These are phyloP conservation scores for Nannochloropsis gaditana DNA, from an alignment of 108 stramenopile genomes.

Conservation along the genomic window DNA sequence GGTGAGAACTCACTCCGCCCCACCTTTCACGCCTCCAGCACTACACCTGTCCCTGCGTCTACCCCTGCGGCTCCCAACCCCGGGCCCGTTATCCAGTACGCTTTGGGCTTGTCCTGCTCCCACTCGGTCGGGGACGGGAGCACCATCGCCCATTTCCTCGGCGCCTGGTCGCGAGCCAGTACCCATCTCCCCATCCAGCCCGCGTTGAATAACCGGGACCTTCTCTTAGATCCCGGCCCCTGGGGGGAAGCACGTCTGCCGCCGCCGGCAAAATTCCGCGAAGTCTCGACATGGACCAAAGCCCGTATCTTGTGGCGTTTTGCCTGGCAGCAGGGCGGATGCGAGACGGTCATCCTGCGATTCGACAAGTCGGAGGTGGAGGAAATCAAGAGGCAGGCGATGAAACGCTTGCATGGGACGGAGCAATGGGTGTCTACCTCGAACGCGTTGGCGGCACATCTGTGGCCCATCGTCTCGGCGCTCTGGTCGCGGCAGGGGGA, in stretches of 20 bases:
- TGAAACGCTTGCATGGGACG: neutral
- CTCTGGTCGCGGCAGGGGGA: neutral
- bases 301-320: neutral
- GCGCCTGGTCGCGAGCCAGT: neutral
- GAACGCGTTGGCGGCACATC: neutral
- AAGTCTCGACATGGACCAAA: neutral
- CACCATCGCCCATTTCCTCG: neutral
- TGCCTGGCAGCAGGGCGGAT: neutral
- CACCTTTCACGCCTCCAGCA: neutral
- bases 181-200: neutral
- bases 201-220: neutral
- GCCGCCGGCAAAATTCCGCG: neutral
- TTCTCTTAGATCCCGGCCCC: neutral
- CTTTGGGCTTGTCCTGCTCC: neutral
- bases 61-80: neutral
- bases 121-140: neutral
- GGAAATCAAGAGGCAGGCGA: neutral
- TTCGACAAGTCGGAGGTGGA: neutral
- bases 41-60: neutral
- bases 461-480: neutral
- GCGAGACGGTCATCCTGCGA: constrained; percentile 1
- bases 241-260: neutral
- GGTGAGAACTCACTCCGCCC: neutral
- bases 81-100: neutral
- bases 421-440: neutral